A percentile compares a stretch with the other conserved stretches of the same genome.
Conservation (phyloP, 305 asterid genomes). For the Solanum hybrid region DNA sequence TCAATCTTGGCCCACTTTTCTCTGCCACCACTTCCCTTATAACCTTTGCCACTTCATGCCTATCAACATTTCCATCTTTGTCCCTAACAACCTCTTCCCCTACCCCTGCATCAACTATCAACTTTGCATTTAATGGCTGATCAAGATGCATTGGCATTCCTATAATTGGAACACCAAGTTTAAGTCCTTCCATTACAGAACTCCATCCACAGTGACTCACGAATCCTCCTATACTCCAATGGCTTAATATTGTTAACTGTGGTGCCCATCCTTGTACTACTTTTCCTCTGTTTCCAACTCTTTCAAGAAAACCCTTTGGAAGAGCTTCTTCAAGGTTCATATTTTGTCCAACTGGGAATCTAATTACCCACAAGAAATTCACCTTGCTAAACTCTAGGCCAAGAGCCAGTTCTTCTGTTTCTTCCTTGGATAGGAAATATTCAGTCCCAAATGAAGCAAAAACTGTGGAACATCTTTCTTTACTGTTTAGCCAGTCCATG, state of each 20-base stretch:
- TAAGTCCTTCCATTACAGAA: constrained; percentile 38
- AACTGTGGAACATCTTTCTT: constrained; percentile 24
- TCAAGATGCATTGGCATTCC: constrained; percentile 56
- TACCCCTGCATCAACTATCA: constrained; percentile 38
- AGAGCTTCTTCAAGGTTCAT: constrained; percentile 11
- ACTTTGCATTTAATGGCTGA: constrained; percentile 48
- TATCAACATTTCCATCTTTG: constrained; percentile 19
- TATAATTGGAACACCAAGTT: constrained; percentile 33
- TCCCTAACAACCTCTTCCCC: constrained; percentile 46
- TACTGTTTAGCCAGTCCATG: constrained; percentile 7
- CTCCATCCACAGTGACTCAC: constrained; percentile 62
- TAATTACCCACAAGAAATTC: constrained; percentile 47
- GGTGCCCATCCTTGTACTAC: constrained; percentile 48
- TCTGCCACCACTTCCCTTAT: constrained; percentile 27
- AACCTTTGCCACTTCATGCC: constrained; percentile 31
- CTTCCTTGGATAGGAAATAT: constrained; percentile 31
- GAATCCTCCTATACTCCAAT: constrained; percentile 40
- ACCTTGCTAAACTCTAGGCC: constrained; percentile 40
- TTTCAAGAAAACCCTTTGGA: constrained; percentile 35
- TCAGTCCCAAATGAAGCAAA: constrained; percentile 22
- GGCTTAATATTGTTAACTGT: constrained; percentile 29
- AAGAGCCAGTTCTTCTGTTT: constrained; percentile 30
- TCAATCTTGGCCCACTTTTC: constrained; percentile 18
- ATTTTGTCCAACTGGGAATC: constrained; percentile 21
- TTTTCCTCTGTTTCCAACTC: constrained; percentile 30